Percentiles rank a stretch among this genome's conserved stretches.
Conservation (phyloP, 2,329 filamentous ascomycete genomes). For the Zymoseptoria tritici region DNA sequence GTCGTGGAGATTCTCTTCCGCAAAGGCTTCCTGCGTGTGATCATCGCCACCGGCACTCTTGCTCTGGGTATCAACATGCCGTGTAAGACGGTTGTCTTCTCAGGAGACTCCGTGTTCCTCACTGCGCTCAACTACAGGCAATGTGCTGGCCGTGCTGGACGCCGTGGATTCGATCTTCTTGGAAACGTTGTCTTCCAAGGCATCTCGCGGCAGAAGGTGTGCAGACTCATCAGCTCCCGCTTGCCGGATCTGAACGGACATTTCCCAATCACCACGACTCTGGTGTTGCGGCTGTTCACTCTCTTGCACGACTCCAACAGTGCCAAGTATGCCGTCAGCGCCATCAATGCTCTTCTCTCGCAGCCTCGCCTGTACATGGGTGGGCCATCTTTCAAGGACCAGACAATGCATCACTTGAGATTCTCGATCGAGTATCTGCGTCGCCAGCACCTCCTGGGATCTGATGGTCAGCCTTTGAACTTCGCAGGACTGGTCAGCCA, state of each 20-base stretch:
- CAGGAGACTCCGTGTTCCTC: conserved; percentile 63
- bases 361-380: conserved; percentile 65
- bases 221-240: conserved; percentile 63
- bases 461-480: conserved; percentile 57
- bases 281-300: conserved; percentile 62
- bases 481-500: conserved; percentile 65
- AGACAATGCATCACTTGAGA: conserved; percentile 66
- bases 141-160: conserved; percentile 67
- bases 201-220: conserved; percentile 53
- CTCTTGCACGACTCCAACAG: conserved; percentile 60
- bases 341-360: conserved; percentile 60
- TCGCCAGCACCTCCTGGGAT: conserved; percentile 57
- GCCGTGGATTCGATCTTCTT: conserved; percentile 71
- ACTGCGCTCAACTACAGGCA: conserved; percentile 72
- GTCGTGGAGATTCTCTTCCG: conserved; percentile 67
- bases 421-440: conserved; percentile 77
- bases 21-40: conserved; percentile 60
- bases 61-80: conserved; percentile 78
- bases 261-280: conserved; percentile 67
- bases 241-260: conserved; percentile 69
- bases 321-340: conserved; percentile 53
- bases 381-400: conserved; percentile 58
- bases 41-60: conserved; percentile 69
- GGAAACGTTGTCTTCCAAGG: conserved; percentile 75
- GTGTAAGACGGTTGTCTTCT: conserved; percentile 73